Conservation (phyloP, 2,329 filamentous ascomycete genomes). For the Diaporthe destruens region DNA sequence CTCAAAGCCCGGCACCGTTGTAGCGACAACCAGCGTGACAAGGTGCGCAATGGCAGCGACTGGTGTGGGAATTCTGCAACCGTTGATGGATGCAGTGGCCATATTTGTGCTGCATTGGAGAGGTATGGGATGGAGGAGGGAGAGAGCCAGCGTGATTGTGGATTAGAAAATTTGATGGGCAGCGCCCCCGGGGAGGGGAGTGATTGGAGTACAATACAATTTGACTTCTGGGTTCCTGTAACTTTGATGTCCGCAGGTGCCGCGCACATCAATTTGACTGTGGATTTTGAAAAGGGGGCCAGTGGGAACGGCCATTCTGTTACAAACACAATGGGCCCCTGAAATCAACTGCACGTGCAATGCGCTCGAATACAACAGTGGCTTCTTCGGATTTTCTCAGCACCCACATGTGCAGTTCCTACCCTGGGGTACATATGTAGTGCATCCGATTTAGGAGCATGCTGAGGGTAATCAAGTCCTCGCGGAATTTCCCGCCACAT, state of each 20-base stretch:
- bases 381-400: neutral
- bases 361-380: neutral
- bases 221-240: neutral
- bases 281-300: slow-evolving; percentile 9
- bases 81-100: slow-evolving; percentile 12
- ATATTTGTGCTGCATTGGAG: neutral
- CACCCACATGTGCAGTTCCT: too few relatives aligned
- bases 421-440: too few relatives aligned
- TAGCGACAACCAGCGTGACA: neutral
- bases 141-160: neutral
- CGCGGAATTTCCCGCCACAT: neutral
- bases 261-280: neutral
- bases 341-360: neutral
- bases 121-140: slow-evolving; percentile 1
- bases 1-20: slow-evolving; percentile 3
- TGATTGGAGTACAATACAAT: neutral
- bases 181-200: neutral
- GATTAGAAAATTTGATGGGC: neutral
- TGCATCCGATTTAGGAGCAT: neutral
- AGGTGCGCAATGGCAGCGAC: slow-evolving; percentile 6
- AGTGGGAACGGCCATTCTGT: slow-evolving; percentile 1
- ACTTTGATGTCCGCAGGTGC: neutral
- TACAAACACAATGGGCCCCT: slow-evolving; percentile 15
- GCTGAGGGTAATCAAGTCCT: neutral
- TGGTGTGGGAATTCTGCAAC: neutral